These are phyloP conservation scores for Thraustochytrium striatum DNA, from an alignment of 352 stramenopile genomes.

Conservation along the genomic window DNA sequence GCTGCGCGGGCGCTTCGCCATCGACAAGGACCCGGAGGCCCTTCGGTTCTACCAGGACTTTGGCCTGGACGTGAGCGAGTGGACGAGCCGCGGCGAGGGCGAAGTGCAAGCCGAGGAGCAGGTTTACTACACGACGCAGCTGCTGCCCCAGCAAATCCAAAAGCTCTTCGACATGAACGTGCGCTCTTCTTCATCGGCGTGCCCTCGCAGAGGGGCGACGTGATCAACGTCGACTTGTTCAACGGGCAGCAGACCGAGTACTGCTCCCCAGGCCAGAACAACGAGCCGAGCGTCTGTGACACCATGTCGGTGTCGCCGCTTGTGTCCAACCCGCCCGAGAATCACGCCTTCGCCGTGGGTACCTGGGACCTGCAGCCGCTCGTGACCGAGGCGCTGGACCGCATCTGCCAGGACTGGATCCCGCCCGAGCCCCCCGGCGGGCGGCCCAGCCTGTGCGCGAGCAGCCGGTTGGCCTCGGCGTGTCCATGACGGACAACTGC, in stretches of 20 bases:
- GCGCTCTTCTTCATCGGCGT: constrained; percentile 10
- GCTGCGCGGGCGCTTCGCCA: neutral
- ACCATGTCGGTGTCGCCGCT: neutral
- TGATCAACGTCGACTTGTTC: neutral
- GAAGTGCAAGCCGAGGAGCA: neutral
- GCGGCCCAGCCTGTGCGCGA: too few relatives aligned
- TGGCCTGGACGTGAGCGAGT: neutral
- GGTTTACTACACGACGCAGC: neutral
- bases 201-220: neutral
- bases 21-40: neutral
- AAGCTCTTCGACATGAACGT: neutral
- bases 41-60: neutral
- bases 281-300: neutral
- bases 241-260: neutral
- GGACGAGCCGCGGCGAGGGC: neutral
- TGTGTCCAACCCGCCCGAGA: neutral
- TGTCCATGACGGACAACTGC: too few relatives aligned
- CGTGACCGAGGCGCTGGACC: neutral
- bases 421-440: too few relatives aligned
- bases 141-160: neutral
- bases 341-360: neutral
- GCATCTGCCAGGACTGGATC: neutral
- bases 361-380: neutral
- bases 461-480: too few relatives aligned
- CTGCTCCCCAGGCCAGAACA: neutral